phyloP scores from a whole-genome alignment of 306 rosid species.

The Lathyrus oleraceus region DNA sequence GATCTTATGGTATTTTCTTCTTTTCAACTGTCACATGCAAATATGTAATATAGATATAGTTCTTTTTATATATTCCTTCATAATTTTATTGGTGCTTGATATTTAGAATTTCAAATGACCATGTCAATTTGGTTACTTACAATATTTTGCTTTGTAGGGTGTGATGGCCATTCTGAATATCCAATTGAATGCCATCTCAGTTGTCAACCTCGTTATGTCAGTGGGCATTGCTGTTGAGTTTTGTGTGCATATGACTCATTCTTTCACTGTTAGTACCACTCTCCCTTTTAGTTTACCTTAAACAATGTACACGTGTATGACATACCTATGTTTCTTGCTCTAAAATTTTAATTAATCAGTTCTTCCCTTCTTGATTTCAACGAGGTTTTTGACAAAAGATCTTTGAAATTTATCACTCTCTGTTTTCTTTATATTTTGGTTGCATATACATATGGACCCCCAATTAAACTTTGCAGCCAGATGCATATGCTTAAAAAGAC shows the following conservation, averaged over 20 bases:
- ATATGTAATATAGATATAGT: slow-evolving; percentile 10
- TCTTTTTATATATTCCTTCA: slow-evolving; percentile 5
- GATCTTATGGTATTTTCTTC: slow-evolving; percentile 81
- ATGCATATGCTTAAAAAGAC: not conserved
- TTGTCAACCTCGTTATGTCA: slow-evolving; percentile 93
- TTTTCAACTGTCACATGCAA: slow-evolving; percentile 23
- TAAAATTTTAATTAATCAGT: not conserved
- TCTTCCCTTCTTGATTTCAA: not conserved
- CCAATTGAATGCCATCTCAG: slow-evolving; percentile 96
- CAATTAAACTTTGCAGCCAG: not conserved
- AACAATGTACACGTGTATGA: not conserved
- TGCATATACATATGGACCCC: not conserved
- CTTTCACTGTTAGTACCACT: slow-evolving; percentile 78
- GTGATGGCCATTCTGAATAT: slow-evolving; percentile 93
- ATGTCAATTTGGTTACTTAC: slow-evolving; percentile 35
- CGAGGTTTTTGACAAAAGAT: too few relatives aligned
- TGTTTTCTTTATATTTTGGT: not conserved
- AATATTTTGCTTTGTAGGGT: slow-evolving; percentile 60
- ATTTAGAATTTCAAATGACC: slow-evolving; percentile 23
- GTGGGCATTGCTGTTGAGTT: slow-evolving; percentile 99
- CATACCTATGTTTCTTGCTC: not conserved
- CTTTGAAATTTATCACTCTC: not conserved
- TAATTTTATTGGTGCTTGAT: slow-evolving; percentile 23
- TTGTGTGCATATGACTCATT: slow-evolving; percentile 91
- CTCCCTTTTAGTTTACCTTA: slow-evolving; percentile 26